These are phyloP conservation scores for Tetrapisispora namnaoensis DNA, from an alignment of 805 yeast species.

Conservation along the genomic window DNA sequence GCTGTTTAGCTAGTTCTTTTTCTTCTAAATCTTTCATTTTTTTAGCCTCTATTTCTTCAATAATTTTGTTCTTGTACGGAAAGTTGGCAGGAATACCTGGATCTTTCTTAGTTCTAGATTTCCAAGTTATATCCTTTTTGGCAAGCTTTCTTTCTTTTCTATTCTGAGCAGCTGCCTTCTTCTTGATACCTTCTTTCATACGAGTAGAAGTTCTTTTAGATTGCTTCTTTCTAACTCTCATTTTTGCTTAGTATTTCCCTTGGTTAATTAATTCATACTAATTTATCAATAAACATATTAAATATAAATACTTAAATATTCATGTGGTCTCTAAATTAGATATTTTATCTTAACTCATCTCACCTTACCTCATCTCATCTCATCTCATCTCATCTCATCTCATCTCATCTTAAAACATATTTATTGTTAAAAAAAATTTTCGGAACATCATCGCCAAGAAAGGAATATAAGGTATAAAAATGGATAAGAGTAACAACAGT, in stretches of 20 bases:
- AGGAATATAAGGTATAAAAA: too few species aligned
- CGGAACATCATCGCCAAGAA: background rate
- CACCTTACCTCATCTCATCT: background rate
- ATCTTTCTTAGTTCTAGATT: constrained; percentile 52
- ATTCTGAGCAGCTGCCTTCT: constrained; percentile 86
- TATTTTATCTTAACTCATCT: background rate
- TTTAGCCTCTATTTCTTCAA: constrained; percentile 58
- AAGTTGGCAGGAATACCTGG: constrained; percentile 92
- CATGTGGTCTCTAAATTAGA: too few species aligned
- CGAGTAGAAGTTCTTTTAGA: constrained; percentile 88
- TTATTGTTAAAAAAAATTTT: background rate
- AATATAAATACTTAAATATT: too few species aligned
- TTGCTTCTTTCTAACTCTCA: constrained; percentile 48
- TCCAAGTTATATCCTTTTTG: constrained; percentile 93
- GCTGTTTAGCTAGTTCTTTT: constrained; percentile 42
- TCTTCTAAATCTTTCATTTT: constrained; percentile 48
- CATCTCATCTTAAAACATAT: background rate
- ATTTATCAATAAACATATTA: too few species aligned
- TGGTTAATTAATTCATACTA: too few species aligned
- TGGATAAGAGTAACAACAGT: too few species aligned
- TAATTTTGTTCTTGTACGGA: constrained; percentile 83
- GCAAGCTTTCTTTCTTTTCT: constrained; percentile 74
- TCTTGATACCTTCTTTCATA: constrained; percentile 92
- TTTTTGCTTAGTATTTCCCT: background rate
- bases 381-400: background rate